phyloP scores from a whole-genome alignment of 495 filamentous ascomycete species.

The Niebla homalea region DNA sequence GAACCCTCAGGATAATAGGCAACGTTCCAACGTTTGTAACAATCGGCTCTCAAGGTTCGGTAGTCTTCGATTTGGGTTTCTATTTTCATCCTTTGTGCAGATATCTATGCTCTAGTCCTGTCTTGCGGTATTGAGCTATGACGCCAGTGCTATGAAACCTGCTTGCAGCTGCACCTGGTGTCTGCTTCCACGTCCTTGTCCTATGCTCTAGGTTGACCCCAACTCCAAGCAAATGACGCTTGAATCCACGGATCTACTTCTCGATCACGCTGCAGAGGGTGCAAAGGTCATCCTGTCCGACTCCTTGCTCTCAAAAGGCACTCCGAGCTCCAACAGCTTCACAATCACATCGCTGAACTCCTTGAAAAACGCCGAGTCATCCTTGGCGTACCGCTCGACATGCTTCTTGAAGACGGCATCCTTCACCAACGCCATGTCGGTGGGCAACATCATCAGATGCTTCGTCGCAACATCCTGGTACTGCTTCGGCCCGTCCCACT shows the following conservation, averaged over 20 bases:
- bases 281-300: slow-evolving; percentile 59
- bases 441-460: slow-evolving; percentile 93
- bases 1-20: not conserved
- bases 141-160: too few relatives aligned
- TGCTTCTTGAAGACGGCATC: slow-evolving; percentile 78
- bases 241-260: too few relatives aligned
- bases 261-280: slow-evolving; percentile 12
- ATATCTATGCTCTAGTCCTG: too few relatives aligned
- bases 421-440: slow-evolving; percentile 76
- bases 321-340: slow-evolving; percentile 88
- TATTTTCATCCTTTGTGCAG: too few relatives aligned
- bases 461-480: slow-evolving; percentile 74
- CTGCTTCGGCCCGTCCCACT: slow-evolving; percentile 87
- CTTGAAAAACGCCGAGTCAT: slow-evolving; percentile 84
- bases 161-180: too few relatives aligned
- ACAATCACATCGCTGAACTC: slow-evolving; percentile 69
- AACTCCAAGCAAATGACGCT: too few relatives aligned
- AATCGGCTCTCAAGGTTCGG: too few relatives aligned
- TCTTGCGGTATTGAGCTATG: too few relatives aligned
- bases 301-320: slow-evolving; percentile 65
- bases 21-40: too few relatives aligned
- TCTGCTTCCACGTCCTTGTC: too few relatives aligned
- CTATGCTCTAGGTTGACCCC: too few relatives aligned
- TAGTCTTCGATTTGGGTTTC: too few relatives aligned
- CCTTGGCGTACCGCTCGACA: slow-evolving; percentile 84